Evolutionary conservation across 371 early-diverging fungal genomes (phyloP).

Genomic region (Neoconidiobolus thromboides): DNA sequence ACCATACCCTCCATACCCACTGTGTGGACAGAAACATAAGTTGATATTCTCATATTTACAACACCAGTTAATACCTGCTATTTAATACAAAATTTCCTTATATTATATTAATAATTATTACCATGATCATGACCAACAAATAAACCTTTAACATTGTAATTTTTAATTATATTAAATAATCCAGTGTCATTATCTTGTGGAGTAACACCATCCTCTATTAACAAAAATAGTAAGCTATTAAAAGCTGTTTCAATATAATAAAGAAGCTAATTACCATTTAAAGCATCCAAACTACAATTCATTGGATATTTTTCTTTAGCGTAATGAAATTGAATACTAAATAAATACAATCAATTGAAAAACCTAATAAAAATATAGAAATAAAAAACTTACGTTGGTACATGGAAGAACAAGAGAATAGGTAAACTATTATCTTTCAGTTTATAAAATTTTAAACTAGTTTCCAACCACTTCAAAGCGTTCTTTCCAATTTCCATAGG

Average conservation of each 20-base stretch:
- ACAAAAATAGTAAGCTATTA: not conserved
- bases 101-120: not conserved
- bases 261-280: not conserved
- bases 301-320: not conserved
- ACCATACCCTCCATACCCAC: not conserved
- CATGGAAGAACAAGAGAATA: not conserved
- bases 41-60: not conserved
- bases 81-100: not conserved
- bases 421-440: not conserved
- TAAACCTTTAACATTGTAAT: not conserved
- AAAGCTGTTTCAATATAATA: not conserved
- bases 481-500: not conserved
- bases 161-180: not conserved
- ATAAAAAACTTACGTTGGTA: not conserved
- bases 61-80: not conserved
- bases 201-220: not conserved
- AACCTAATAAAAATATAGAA: not conserved
- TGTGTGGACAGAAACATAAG: not conserved
- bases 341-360: not conserved
- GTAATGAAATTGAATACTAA: not conserved
- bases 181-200: not conserved
- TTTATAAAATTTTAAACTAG: not conserved
- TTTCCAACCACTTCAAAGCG: not conserved
- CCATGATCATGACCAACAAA: conserved; percentile 1
- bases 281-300: not conserved